phyloP scores from a whole-genome alignment of 345 rosid species.

The Brassica rapa region DNA sequence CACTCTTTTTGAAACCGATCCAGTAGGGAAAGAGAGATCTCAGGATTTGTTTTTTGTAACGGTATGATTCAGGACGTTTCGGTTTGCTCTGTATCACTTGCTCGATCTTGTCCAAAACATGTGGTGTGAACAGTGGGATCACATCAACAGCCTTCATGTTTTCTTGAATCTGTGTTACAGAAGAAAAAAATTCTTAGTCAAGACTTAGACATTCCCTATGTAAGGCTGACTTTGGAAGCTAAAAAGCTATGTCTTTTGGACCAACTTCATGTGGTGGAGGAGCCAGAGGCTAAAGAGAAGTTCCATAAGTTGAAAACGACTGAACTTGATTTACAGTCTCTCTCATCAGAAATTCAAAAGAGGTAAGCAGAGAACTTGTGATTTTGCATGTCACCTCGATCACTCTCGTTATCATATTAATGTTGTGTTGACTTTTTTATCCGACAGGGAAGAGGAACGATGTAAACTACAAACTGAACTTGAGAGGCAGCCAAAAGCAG shows the following conservation, averaged over 20 bases:
- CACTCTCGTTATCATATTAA: neutral
- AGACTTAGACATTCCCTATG: no score
- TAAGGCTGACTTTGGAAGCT: slow-evolving; percentile 53
- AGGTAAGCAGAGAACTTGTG: slow-evolving; percentile 47
- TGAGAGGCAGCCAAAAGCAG: slow-evolving; percentile 54
- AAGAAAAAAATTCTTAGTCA: no score
- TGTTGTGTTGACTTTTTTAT: neutral
- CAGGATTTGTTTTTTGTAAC: no score
- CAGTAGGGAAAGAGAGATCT: no score
- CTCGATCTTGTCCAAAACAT: no score
- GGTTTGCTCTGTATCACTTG: no score
- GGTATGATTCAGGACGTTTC: no score
- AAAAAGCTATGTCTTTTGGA: slow-evolving; percentile 62
- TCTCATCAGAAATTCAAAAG: slow-evolving; percentile 58
- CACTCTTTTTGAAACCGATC: no score
- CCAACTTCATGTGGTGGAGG: slow-evolving; percentile 49
- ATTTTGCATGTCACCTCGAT: slow-evolving; percentile 10
- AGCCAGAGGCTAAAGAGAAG: slow-evolving; percentile 58
- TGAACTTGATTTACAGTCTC: slow-evolving; percentile 51
- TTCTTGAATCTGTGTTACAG: no score
- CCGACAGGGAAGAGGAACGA: slow-evolving; percentile 61
- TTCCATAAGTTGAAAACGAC: slow-evolving; percentile 57
- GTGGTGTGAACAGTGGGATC: no score
- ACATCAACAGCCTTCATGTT: no score
- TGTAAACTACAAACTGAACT: slow-evolving; percentile 50